Evolutionary conservation across 2,329 filamentous ascomycete species (phyloP).

Genomic region (Fusarium sp.): DNA sequence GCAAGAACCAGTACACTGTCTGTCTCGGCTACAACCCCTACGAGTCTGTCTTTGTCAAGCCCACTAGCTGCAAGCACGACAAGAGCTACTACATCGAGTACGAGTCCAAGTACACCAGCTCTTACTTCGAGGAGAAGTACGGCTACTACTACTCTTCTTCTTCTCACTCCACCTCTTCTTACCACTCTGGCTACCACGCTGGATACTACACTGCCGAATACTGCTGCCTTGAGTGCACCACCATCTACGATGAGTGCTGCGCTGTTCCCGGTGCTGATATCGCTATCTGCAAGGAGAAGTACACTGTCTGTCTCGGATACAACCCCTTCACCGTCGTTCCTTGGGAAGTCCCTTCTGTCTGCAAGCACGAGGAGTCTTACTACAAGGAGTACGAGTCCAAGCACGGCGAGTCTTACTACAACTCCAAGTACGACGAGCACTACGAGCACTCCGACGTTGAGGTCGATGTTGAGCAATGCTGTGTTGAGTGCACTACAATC

Average conservation of each 20-base stretch:
- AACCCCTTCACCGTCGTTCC: constrained; percentile 11
- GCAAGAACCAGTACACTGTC: constrained; percentile 16
- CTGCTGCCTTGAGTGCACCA: constrained; percentile 27
- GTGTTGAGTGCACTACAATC: constrained; percentile 20
- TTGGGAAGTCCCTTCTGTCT: constrained; percentile 10
- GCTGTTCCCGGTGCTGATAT: constrained; percentile 5
- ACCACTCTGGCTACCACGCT: neutral
- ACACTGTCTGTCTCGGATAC: constrained; percentile 28
- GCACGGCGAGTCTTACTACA: constrained; percentile 12
- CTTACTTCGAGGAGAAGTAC: constrained; percentile 16
- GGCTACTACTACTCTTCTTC: neutral
- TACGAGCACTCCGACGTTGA: neutral
- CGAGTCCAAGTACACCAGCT: constrained; percentile 13
- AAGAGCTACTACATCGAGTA: constrained; percentile 23
- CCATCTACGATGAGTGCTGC: constrained; percentile 27
- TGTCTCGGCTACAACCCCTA: constrained; percentile 31
- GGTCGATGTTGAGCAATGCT: constrained; percentile 20
- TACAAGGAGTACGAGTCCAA: constrained; percentile 13
- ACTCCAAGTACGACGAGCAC: constrained; percentile 6
- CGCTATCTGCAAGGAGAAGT: constrained; percentile 11
- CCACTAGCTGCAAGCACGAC: constrained; percentile 26
- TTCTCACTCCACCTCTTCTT: neutral
- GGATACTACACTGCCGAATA: constrained; percentile 29
- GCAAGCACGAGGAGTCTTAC: constrained; percentile 30
- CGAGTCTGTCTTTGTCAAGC: neutral